Base-by-base conservation (phyloP, 306 rosid genomes). In the barrel medic (Medicago truncatula) region DNA sequence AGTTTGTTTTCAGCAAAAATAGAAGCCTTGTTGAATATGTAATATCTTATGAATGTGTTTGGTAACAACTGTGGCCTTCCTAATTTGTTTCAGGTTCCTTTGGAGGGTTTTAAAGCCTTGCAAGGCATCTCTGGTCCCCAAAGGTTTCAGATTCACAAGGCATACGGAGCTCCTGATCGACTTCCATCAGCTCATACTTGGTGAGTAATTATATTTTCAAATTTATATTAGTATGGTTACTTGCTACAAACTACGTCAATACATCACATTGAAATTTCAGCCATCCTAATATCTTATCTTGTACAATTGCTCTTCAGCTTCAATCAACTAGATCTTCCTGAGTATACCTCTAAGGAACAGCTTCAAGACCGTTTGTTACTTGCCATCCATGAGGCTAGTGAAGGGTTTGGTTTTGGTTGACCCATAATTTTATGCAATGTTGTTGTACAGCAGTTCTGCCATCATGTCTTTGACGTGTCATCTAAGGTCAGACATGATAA, bases 121-220 rank as follows among this genome's bases (percentile, higher is more conserved):
- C 98, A 96, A 88, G 99, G 99, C 65, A 92, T 96, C 70, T 96
- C 99, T 71, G 99, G 99, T 77, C 88, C 99, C 65, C 99, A 96
- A 75, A 88, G 91, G 92, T 96, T 96, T 86, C 99, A 96, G 87
- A 89, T 96, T 83, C 99, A 92, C 90, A 96, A 90, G 90, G 98
- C 99, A 17, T 96, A 96, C 74, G 99, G 99, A 70, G 92, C 96
- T 82, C 98, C 99, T 50, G 99, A 96, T 85, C 83, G 98, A 52
- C 82, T 96, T 41, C 99, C 99, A 44, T 96, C 98, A 2, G 99
- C 99, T 49, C 99, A 96, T 90, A 96, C 99, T 79, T 96, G 99
- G 99, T 95, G 85, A 85, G 83, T 74, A 50, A 20, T 39, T 21
- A 25, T 17, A 47, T 64, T 75, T 23, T 23, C 28, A 21, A 1